Evolutionary conservation across 2,329 filamentous ascomycete species (phyloP).

Genomic region (Ramularia endophylla): DNA sequence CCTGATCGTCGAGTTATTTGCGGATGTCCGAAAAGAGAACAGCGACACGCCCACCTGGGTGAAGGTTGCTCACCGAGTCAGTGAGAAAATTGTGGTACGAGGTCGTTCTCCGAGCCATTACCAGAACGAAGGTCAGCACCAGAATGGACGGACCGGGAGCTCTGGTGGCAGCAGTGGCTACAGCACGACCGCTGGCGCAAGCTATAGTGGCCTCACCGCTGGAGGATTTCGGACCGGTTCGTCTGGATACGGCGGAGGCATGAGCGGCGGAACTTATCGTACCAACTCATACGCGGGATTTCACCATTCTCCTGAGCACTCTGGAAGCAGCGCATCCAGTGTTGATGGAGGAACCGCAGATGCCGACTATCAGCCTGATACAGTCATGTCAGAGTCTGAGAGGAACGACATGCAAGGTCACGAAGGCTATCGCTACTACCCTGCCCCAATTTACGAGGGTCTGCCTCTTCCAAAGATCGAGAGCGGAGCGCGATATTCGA

Average conservation of each 20-base stretch:
- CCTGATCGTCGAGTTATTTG: constrained; percentile 78
- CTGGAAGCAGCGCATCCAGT: constrained; percentile 39
- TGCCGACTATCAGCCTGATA: constrained; percentile 30
- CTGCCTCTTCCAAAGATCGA: constrained; percentile 29
- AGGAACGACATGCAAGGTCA: constrained; percentile 37
- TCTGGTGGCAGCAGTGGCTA: constrained; percentile 51
- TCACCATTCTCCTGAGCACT: constrained; percentile 28
- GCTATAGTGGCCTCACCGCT: constrained; percentile 26
- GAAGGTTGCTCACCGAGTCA: constrained; percentile 66
- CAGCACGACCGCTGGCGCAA: constrained; percentile 27
- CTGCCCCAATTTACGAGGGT: constrained; percentile 40
- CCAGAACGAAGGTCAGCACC: constrained; percentile 41
- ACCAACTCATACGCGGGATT: constrained; percentile 23
- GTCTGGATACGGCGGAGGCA: constrained; percentile 19
- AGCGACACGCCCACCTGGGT: constrained; percentile 52
- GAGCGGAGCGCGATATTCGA: constrained; percentile 22
- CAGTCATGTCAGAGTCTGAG: constrained; percentile 37
- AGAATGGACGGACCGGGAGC: constrained; percentile 57
- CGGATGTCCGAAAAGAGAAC: constrained; percentile 52
- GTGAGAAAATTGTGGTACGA: constrained; percentile 79
- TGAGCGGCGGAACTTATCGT: constrained; percentile 24
- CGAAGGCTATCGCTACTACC: constrained; percentile 44
- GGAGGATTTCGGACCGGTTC: constrained; percentile 24
- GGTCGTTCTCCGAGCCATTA: constrained; percentile 70
- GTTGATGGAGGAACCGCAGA: constrained; percentile 28